Evolutionary conservation across 345 rosid species (phyloP), one percentile per base, ranked within the genome.

Genomic region (Lepidium aucheri): DNA sequence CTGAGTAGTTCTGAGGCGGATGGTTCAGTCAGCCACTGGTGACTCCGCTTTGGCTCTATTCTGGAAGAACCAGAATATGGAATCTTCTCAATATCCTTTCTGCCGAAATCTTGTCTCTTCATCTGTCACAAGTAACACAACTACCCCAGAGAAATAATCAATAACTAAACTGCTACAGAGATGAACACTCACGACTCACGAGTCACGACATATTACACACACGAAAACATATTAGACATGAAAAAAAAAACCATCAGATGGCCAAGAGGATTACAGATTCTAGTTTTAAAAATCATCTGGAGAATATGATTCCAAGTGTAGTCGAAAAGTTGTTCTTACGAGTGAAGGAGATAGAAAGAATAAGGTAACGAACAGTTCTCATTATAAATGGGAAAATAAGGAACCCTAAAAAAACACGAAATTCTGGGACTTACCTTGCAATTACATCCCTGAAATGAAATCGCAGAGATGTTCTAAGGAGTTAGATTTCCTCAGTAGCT

Each of bases 11-110:
- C 84, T 1, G 87, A 67, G 49, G 74, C 86, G 30, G 78, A 70
- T 50, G 81, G 60, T 76, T 79, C 82, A 4, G 78, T 46, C 72
- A 88, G 79, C 87, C 96, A 88, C 28, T 76, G 86, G 70, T 81
- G 84, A 65, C 83, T 68, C 55, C 96, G 74, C 74, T 89, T 91
- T 14, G n/a, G n/a, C 3, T 67, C 68, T 59, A 74, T 60, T 52
- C 58, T 53, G 1, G 62, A 50, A 40, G 51, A 28, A 39, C 6
- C 30, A 14, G 65, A 33, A 51, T 9, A 65, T 43, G 56, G 50
- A 43, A 60, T 18, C 62, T 60, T 56, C 61, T 60, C 77, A 56
- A 11, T 38, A 32, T 49, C 57, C 7, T 63, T 26, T 49, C 58
- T 63, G 16, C 51, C 42, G 15, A 40, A 7, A 56, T 64, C 70